These are phyloP conservation scores for Tolypocladium pustulatum DNA, from an alignment of 2,329 filamentous ascomycete genomes.

Conservation along the genomic window DNA sequence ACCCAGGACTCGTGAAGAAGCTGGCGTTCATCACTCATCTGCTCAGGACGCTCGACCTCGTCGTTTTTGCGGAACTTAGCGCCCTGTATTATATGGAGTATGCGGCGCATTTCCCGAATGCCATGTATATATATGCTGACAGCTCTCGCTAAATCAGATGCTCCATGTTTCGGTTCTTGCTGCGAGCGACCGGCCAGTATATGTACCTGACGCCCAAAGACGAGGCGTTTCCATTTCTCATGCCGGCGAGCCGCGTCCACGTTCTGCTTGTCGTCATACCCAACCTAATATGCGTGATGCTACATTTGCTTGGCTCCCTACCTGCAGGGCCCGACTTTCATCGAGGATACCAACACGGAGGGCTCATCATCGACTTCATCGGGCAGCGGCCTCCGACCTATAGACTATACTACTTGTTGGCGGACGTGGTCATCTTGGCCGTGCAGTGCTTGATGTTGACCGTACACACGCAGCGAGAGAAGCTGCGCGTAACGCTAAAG, in stretches of 20 bases:
- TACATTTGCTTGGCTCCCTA: constrained; percentile 45
- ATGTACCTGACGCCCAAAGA: constrained; percentile 55
- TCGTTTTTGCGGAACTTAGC: constrained; percentile 55
- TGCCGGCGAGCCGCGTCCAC: constrained; percentile 46
- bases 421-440: constrained; percentile 44
- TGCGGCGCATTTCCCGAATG: constrained; percentile 11
- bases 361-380: constrained; percentile 57
- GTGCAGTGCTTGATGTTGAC: constrained; percentile 56
- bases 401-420: constrained; percentile 40
- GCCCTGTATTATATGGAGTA: constrained; percentile 64
- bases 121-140: background rate
- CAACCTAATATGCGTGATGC: constrained; percentile 49
- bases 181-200: constrained; percentile 49
- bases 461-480: constrained; percentile 50
- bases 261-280: constrained; percentile 47
- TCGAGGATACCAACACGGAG: constrained; percentile 56
- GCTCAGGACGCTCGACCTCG: constrained; percentile 48
- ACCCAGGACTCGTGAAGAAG: constrained; percentile 42
- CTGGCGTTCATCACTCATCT: constrained; percentile 50
- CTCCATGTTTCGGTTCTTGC: constrained; percentile 51
- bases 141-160: constrained; percentile 32
- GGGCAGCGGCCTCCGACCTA: constrained; percentile 54
- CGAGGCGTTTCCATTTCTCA: constrained; percentile 42
- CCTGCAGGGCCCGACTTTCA: constrained; percentile 49
- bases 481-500: constrained; percentile 37